Conservation (phyloP, 495 filamentous ascomycete genomes). For the Aspergillus sclerotiicarbonarius region DNA sequence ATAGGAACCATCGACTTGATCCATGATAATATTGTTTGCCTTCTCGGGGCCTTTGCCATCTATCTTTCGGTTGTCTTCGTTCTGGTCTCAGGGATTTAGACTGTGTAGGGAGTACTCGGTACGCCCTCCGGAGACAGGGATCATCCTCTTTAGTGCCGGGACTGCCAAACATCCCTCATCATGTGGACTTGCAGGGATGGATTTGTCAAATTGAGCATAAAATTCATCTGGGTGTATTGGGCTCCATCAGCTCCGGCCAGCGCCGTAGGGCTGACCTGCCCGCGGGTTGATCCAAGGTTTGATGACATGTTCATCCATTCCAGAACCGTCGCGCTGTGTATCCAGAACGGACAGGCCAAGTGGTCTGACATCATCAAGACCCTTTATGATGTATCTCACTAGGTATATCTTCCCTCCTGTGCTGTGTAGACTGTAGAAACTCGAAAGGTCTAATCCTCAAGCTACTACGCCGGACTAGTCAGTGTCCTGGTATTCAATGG, state of each 20-base stretch:
- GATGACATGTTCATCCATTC: not conserved
- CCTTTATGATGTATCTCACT: not conserved
- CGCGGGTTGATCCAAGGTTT: not conserved
- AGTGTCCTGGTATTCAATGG: no score
- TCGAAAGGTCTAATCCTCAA: no score
- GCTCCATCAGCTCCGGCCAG: not conserved
- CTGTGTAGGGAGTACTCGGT: no score
- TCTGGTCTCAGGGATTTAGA: no score
- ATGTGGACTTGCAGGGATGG: not conserved
- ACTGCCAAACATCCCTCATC: not conserved
- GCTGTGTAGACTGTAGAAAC: no score
- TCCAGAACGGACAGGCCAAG: not conserved
- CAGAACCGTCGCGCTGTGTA: not conserved
- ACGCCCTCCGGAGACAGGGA: no score
- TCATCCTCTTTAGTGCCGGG: not conserved
- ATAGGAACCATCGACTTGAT: no score
- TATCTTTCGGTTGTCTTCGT: no score
- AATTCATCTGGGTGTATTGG: not conserved
- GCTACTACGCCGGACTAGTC: no score
- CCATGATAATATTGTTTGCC: no score
- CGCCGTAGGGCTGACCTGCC: slow-evolving; percentile 4
- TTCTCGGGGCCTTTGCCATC: no score
- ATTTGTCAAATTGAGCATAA: not conserved
- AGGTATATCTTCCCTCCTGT: not conserved
- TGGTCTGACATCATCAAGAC: slow-evolving; percentile 3